A percentile compares a stretch with the other conserved stretches of the same genome.
Conservation (phyloP, 805 yeast species). For the Deakozyma indianensis region DNA sequence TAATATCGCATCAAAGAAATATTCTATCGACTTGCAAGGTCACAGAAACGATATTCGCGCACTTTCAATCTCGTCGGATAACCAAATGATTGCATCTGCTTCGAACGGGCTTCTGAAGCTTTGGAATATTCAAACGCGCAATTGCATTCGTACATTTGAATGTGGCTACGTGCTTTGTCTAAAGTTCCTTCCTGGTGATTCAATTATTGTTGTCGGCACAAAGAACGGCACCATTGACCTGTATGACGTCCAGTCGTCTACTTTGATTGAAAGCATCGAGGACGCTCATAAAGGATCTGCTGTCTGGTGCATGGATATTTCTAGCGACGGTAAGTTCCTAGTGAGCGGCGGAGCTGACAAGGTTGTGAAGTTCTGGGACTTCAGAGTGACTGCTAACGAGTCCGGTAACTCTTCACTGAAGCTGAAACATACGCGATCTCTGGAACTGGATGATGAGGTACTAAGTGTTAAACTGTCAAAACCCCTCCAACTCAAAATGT, state of each 20-base stretch:
- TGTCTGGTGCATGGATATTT: constrained; percentile 80
- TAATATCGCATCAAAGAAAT: constrained; percentile 23
- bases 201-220: constrained; percentile 75
- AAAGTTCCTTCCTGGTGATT: constrained; percentile 82
- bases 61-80: constrained; percentile 68
- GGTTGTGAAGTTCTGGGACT: constrained; percentile 77
- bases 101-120: constrained; percentile 80
- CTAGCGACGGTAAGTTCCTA: constrained; percentile 70
- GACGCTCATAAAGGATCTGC: constrained; percentile 62
- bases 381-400: constrained; percentile 46
- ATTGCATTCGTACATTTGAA: constrained; percentile 75
- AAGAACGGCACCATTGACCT: constrained; percentile 74
- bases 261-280: constrained; percentile 53
- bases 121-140: constrained; percentile 64
- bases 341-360: constrained; percentile 94
- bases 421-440: constrained; percentile 59
- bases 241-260: constrained; percentile 74
- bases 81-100: constrained; percentile 71
- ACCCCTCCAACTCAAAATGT: neutral
- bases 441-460: constrained; percentile 80
- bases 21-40: constrained; percentile 61
- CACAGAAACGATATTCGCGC: constrained; percentile 85
- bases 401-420: constrained; percentile 54
- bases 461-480: constrained; percentile 57
- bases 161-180: constrained; percentile 77